Conservation (phyloP, 1,284 basidiomycete species). For the Laetiporus sulphureus region DNA sequence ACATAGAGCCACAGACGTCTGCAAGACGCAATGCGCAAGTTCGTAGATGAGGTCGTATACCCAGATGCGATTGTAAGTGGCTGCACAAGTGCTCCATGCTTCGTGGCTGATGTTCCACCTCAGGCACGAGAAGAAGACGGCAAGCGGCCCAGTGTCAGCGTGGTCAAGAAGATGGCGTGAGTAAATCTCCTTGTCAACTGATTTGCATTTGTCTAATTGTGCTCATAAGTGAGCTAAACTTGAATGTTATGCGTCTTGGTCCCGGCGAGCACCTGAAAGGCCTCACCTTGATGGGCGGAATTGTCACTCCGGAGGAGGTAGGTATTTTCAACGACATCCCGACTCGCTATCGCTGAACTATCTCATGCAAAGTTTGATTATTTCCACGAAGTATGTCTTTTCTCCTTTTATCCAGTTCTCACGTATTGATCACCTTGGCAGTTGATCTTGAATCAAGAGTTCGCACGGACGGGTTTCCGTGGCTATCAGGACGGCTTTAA, state of each 20-base stretch:
- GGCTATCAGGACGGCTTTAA: constrained; percentile 28
- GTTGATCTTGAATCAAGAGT: constrained; percentile 31
- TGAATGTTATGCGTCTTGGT: constrained; percentile 89
- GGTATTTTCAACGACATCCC: neutral
- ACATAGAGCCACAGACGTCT: constrained; percentile 41
- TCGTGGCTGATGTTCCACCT: no score
- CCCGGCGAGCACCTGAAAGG: constrained; percentile 83
- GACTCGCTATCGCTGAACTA: constrained; percentile 1
- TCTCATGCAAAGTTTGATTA: constrained; percentile 50
- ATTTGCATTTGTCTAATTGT: neutral
- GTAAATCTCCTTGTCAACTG: constrained; percentile 17
- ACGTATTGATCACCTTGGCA: constrained; percentile 2
- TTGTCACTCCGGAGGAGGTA: constrained; percentile 78
- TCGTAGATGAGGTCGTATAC: constrained; percentile 42
- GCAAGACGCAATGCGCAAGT: constrained; percentile 41
- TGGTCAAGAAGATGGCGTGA: constrained; percentile 68
- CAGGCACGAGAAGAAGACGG: constrained; percentile 73
- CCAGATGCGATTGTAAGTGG: constrained; percentile 40
- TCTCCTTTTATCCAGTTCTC: neutral
- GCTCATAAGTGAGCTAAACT: constrained; percentile 48
- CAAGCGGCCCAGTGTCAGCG: constrained; percentile 57
- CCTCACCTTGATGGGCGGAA: constrained; percentile 70
- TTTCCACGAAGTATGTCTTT: constrained; percentile 46
- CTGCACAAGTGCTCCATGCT: no score
- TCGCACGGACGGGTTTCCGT: constrained; percentile 19